phyloP scores from a whole-genome alignment of 257 asterid genomes.

The Solanum chaucha region DNA sequence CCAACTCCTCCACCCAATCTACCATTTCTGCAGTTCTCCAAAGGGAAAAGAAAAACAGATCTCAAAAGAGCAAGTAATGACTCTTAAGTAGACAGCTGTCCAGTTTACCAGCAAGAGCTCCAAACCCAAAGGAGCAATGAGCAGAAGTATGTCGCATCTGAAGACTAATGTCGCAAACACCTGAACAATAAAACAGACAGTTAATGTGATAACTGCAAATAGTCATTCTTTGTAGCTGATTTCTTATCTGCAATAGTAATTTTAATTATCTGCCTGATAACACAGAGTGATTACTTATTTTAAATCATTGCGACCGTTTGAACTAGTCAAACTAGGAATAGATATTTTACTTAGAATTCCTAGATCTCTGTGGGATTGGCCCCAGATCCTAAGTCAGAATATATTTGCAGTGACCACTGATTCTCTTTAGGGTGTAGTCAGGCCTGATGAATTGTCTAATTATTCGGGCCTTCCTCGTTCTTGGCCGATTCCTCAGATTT shows the following conservation, averaged over 20 bases:
- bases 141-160: conserved; percentile 90
- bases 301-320: neutral
- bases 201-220: conserved; percentile 11
- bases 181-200: conserved; percentile 37
- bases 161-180: conserved; percentile 68
- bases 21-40: neutral
- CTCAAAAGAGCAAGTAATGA: neutral
- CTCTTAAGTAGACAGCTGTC: neutral
- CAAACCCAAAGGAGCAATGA: conserved; percentile 70
- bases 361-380: neutral
- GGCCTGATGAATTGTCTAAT: neutral
- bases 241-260: neutral
- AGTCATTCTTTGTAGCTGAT: neutral
- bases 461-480: neutral
- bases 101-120: conserved; percentile 74
- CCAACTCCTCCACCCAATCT: neutral
- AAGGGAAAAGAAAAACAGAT: neutral
- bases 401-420: neutral
- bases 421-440: neutral
- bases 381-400: neutral
- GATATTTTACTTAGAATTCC: neutral
- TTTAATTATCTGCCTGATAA: neutral
- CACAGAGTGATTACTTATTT: neutral
- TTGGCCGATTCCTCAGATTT: neutral
- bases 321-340: neutral